A percentile compares a stretch with the other conserved stretches of the same genome.
Conservation (phyloP, 495 filamentous ascomycete species). For the Xylaria palmicola region DNA sequence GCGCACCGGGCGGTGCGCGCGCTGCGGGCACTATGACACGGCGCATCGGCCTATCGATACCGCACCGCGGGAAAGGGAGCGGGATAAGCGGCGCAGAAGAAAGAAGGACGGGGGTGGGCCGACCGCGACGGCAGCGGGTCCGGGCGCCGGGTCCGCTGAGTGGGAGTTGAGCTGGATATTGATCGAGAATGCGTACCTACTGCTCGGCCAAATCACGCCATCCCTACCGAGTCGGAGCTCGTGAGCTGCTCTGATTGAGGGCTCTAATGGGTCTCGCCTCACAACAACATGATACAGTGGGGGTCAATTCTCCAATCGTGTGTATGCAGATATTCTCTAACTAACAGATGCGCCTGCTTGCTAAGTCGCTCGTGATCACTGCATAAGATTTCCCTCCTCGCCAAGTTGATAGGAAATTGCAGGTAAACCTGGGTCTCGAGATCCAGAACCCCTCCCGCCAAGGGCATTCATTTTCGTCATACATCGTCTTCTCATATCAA, state of each 20-base stretch:
- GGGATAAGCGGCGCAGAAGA: not conserved
- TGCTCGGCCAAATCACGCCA: not conserved
- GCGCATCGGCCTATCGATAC: not conserved
- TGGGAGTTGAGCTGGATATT: constrained; percentile 10
- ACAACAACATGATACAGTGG: no score
- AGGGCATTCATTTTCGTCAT: not conserved
- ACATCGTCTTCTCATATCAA: not conserved
- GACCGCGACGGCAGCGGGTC: no score
- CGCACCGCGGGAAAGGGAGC: not conserved
- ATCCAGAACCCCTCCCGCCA: not conserved
- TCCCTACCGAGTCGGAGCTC: not conserved
- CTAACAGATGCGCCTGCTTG: not conserved
- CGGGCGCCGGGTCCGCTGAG: not conserved
- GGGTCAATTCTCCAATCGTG: not conserved
- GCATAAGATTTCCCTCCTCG: not conserved
- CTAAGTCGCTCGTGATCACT: not conserved
- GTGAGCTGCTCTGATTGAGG: not conserved
- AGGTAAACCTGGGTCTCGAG: not conserved
- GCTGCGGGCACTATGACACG: not conserved
- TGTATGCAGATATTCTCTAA: not conserved
- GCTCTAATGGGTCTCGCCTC: no score
- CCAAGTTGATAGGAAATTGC: not conserved
- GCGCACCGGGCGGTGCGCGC: not conserved
- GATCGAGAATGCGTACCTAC: constrained; percentile 2
- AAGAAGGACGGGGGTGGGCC: not conserved